Evolutionary conservation across 2,329 filamentous ascomycete genomes (phyloP).

Genomic region (Fusarium stilboides): DNA sequence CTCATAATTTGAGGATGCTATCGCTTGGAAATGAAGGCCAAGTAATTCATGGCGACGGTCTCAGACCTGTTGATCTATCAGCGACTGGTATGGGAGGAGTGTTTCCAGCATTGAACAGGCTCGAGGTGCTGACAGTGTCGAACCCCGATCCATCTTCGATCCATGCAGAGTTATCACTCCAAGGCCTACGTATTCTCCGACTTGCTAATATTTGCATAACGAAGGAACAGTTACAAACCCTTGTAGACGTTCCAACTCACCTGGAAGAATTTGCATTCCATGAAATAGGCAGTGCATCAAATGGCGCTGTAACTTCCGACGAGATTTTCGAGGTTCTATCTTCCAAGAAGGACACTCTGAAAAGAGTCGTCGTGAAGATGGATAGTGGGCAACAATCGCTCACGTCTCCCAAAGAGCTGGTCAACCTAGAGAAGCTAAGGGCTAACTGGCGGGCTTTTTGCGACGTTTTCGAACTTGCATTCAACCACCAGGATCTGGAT

Average conservation of each 20-base stretch:
- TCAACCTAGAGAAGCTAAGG: not conserved
- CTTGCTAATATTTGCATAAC: not conserved
- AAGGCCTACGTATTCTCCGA: conserved; percentile 9
- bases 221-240: not conserved
- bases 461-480: not conserved
- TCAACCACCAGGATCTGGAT: not conserved
- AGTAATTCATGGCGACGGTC: not conserved
- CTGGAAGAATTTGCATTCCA: conserved; percentile 19
- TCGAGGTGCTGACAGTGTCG: conserved; percentile 3
- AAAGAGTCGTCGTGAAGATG: not conserved
- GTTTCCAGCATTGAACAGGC: not conserved
- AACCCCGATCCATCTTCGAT: not conserved
- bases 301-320: not conserved
- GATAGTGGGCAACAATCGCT: too few relatives aligned
- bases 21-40: not conserved
- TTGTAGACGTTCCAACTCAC: not conserved
- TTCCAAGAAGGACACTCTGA: conserved; percentile 1
- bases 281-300: not conserved
- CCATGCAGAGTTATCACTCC: not conserved
- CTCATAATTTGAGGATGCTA: not conserved
- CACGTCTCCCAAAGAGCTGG: not conserved
- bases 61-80: not conserved
- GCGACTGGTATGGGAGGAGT: not conserved
- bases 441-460: not conserved
- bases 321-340: conserved; percentile 6